Percentiles rank a stretch among this genome's conserved stretches.
Conservation (phyloP, 768 basidiomycete genomes). For the Boletus rubroflammeus region DNA sequence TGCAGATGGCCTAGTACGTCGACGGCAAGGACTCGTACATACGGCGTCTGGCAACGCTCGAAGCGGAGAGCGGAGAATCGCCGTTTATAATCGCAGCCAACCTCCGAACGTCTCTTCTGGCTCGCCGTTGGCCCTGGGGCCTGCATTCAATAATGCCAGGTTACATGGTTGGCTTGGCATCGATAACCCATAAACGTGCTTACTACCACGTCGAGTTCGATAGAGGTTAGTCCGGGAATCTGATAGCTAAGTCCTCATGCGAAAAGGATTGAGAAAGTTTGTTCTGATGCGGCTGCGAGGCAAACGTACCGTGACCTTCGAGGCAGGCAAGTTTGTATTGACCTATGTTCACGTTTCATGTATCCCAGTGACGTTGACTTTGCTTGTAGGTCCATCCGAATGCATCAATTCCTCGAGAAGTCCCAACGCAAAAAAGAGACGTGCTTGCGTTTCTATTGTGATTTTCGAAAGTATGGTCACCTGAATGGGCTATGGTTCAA, state of each 20-base stretch:
- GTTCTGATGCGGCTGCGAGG: no score
- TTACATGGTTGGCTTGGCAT: no score
- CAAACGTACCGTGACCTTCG: no score
- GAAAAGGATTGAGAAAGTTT: not conserved
- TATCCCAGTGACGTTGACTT: not conserved
- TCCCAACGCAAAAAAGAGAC: not conserved
- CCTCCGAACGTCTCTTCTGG: not conserved
- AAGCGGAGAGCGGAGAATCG: not conserved
- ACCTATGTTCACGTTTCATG: not conserved
- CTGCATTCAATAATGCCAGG: no score
- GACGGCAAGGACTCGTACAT: no score
- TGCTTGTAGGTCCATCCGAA: not conserved
- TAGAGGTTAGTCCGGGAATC: no score
- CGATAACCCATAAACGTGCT: no score
- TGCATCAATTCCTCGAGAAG: not conserved
- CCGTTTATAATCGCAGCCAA: not conserved
- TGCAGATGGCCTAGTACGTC: not conserved
- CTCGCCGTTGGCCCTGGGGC: no score
- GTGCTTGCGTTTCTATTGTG: not conserved
- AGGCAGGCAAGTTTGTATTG: not conserved
- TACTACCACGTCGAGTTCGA: no score
- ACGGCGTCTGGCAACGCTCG: not conserved
- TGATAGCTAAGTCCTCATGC: no score
- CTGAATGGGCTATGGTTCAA: no score
- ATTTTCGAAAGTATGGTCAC: not conserved